These are phyloP conservation scores for Tolypocladium cylindrosporum DNA, from an alignment of 2,329 filamentous ascomycete species.

Conservation along the genomic window DNA sequence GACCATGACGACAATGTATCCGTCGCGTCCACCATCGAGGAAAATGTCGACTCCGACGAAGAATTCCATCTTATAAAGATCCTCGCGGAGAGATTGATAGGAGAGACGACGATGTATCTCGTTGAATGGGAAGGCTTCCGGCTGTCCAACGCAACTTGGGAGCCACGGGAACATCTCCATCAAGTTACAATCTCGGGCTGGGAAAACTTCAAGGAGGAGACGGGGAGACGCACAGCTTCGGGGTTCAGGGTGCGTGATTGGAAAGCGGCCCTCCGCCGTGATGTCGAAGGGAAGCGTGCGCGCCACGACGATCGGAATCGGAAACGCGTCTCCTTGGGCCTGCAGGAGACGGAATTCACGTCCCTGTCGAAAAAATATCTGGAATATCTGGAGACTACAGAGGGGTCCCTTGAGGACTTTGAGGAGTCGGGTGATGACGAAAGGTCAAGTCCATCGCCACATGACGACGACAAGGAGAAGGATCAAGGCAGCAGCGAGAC, in stretches of 20 bases:
- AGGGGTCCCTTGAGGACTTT: constrained; percentile 2
- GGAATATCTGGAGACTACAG: constrained; percentile 1
- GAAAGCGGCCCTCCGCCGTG: constrained; percentile 19
- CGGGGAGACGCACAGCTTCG: constrained; percentile 18
- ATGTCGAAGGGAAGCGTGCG: constrained; percentile 16
- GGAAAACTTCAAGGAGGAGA: constrained; percentile 28
- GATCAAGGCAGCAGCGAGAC: not conserved
- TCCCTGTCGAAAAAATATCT: constrained; percentile 1
- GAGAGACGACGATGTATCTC: constrained; percentile 19
- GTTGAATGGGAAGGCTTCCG: constrained; percentile 26
- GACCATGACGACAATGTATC: constrained; percentile 17
- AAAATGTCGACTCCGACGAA: constrained; percentile 24
- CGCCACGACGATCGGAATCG: constrained; percentile 34
- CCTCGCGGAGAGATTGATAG: constrained; percentile 31
- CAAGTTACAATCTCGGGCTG: constrained; percentile 29
- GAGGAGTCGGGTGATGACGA: not conserved
- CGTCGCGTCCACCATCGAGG: constrained; percentile 21
- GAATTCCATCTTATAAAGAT: constrained; percentile 43
- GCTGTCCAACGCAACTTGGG: constrained; percentile 35
- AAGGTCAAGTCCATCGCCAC: not conserved
- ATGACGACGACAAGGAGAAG: not conserved
- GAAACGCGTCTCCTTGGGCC: constrained; percentile 28
- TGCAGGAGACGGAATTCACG: constrained; percentile 14
- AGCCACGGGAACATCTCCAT: constrained; percentile 34
- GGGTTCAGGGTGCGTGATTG: constrained; percentile 29